Evolutionary conservation across 1,284 basidiomycete species (phyloP).

Genomic region (Microstroma glucosiphilum): DNA sequence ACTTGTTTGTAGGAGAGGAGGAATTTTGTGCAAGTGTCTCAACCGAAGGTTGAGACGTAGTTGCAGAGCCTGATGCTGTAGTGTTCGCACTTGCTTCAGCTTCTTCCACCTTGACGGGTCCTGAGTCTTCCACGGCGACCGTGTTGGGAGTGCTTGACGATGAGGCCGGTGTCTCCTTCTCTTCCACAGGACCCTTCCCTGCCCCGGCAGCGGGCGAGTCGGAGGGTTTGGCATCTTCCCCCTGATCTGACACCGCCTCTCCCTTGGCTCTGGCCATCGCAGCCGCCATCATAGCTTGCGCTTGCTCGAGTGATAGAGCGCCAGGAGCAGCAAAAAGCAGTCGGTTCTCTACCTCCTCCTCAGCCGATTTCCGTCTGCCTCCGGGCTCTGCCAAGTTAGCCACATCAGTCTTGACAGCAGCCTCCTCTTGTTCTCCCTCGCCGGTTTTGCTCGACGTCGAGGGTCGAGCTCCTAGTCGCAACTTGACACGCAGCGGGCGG

Average conservation of each 20-base stretch:
- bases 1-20: neutral
- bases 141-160: neutral
- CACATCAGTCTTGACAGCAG: too few species aligned
- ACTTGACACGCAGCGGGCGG: conserved; percentile 12
- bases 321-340: neutral
- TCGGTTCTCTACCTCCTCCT: neutral
- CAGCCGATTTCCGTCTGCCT: neutral
- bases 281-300: neutral
- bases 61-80: neutral
- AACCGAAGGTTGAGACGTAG: neutral
- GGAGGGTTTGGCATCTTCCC: neutral
- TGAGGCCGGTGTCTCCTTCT: neutral
- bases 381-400: too few species aligned
- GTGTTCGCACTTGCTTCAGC: neutral
- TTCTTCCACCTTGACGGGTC: too few species aligned
- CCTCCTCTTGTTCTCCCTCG: too few species aligned
- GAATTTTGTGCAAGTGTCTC: neutral
- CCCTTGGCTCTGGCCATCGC: conserved; percentile 2
- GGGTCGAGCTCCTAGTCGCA: neutral
- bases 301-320: neutral
- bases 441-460: neutral
- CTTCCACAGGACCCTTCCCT: neutral
- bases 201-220: neutral
- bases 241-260: neutral
- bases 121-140: neutral